Conservation (phyloP, 495 filamentous ascomycete genomes). For the Hypoxylon cercidicola region DNA sequence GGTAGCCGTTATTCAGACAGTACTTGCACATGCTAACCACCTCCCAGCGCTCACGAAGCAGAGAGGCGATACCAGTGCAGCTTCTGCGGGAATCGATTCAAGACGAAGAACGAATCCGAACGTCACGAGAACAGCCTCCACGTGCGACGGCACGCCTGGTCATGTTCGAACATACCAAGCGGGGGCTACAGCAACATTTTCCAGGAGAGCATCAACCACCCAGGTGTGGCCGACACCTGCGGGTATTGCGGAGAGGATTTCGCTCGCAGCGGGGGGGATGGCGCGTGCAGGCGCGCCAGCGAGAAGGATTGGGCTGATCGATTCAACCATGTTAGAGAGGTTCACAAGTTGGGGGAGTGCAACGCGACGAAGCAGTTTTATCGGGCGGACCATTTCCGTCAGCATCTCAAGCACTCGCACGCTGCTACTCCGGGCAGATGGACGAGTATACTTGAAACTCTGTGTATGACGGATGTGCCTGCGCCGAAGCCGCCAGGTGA, state of each 20-base stretch:
- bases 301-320: constrained; percentile 35
- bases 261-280: constrained; percentile 71
- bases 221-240: constrained; percentile 70
- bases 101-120: constrained; percentile 91
- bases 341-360: constrained; percentile 86
- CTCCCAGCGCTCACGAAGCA: constrained; percentile 66
- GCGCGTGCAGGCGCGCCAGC: constrained; percentile 49
- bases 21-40: not conserved
- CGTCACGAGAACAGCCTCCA: constrained; percentile 90
- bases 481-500: not conserved
- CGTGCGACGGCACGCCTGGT: constrained; percentile 86
- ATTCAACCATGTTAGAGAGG: constrained; percentile 72
- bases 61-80: constrained; percentile 86
- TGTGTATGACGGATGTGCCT: constrained; percentile 74
- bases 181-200: constrained; percentile 68
- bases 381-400: constrained; percentile 88
- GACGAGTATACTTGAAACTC: constrained; percentile 83
- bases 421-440: constrained; percentile 77
- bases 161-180: constrained; percentile 68
- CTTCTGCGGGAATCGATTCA: constrained; percentile 86
- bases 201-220: constrained; percentile 64
- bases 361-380: constrained; percentile 89
- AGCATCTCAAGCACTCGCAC: constrained; percentile 85
- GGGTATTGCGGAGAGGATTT: constrained; percentile 90
- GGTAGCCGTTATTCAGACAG: constrained; percentile 38